These are phyloP conservation scores for Blastobotrys americana DNA, from an alignment of 805 yeast species.

Conservation along the genomic window DNA sequence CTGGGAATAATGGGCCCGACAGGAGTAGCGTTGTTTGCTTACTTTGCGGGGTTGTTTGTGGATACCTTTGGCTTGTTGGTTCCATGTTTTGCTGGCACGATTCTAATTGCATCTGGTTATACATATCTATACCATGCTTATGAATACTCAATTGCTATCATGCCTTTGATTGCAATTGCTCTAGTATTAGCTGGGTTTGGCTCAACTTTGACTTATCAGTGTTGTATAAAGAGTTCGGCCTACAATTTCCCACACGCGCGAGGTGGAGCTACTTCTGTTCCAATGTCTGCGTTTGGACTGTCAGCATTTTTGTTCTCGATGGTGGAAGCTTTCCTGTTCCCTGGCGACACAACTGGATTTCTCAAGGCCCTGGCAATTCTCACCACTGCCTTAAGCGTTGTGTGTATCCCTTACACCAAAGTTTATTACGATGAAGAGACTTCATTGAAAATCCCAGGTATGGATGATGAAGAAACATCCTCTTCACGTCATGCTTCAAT, in stretches of 20 bases:
- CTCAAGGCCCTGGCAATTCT: constrained; percentile 13
- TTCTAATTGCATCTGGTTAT: constrained; percentile 48
- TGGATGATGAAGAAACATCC: not conserved
- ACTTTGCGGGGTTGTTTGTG: constrained; percentile 21
- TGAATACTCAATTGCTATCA: constrained; percentile 27
- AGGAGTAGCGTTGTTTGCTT: constrained; percentile 44
- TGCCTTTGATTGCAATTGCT: constrained; percentile 36
- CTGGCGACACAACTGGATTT: constrained; percentile 22
- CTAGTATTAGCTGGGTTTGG: constrained; percentile 51
- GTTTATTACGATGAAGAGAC: constrained; percentile 10
- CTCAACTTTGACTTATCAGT: constrained; percentile 55
- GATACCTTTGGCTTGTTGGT: constrained; percentile 18
- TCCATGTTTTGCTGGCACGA: constrained; percentile 47
- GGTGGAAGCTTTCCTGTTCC: constrained; percentile 35
- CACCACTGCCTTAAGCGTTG: constrained; percentile 13
- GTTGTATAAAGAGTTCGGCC: constrained; percentile 67
- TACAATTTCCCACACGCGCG: constrained; percentile 56
- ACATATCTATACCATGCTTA: constrained; percentile 45
- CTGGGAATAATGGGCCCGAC: constrained; percentile 58
- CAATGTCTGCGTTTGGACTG: constrained; percentile 67
- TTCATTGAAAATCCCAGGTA: not conserved
- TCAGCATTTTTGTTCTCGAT: constrained; percentile 64
- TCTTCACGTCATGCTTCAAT: no score
- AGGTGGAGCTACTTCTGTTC: constrained; percentile 71
- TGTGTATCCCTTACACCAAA: constrained; percentile 15